Conservation (phyloP, 2,329 filamentous ascomycete genomes). For the Didymella segeticola region DNA sequence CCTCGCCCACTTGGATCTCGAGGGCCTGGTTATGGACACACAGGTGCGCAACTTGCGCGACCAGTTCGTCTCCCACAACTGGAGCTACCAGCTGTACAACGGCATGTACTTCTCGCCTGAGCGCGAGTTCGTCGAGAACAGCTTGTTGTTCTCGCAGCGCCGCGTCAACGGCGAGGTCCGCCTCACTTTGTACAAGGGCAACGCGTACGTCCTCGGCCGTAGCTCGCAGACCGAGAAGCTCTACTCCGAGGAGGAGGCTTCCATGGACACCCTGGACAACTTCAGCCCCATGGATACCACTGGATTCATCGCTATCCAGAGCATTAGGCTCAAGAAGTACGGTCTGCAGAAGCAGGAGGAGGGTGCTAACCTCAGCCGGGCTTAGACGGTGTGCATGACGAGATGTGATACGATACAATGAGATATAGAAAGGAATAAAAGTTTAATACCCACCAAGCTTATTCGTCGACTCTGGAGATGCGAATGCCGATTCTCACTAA, state of each 20-base stretch:
- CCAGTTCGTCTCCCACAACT: slow-evolving; percentile 67
- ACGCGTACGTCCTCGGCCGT: slow-evolving; percentile 65
- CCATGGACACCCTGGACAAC: slow-evolving; percentile 74
- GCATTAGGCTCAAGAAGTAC: slow-evolving; percentile 61
- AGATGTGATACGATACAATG: slow-evolving; percentile 5
- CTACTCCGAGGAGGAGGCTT: slow-evolving; percentile 69
- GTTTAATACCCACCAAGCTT: slow-evolving; percentile 5
- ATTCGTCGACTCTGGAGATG: not conserved
- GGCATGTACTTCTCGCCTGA: slow-evolving; percentile 74
- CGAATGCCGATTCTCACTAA: no score
- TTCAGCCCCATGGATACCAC: slow-evolving; percentile 71
- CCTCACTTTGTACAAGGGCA: slow-evolving; percentile 71
- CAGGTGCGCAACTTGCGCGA: slow-evolving; percentile 73
- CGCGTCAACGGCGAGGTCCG: slow-evolving; percentile 60
- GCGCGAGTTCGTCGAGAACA: slow-evolving; percentile 73
- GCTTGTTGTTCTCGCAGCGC: slow-evolving; percentile 50
- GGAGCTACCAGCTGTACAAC: slow-evolving; percentile 61
- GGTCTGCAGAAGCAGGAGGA: slow-evolving; percentile 48
- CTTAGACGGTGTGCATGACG: slow-evolving; percentile 11
- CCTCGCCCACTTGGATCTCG: slow-evolving; percentile 66
- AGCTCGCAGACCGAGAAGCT: slow-evolving; percentile 71
- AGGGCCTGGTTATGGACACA: slow-evolving; percentile 72
- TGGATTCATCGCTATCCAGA: slow-evolving; percentile 74
- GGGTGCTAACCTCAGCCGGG: slow-evolving; percentile 38
- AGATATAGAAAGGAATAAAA: slow-evolving; percentile 10